Base-by-base conservation (phyloP, 331 rosid genomes). In the Pyrus hybrid region DNA sequence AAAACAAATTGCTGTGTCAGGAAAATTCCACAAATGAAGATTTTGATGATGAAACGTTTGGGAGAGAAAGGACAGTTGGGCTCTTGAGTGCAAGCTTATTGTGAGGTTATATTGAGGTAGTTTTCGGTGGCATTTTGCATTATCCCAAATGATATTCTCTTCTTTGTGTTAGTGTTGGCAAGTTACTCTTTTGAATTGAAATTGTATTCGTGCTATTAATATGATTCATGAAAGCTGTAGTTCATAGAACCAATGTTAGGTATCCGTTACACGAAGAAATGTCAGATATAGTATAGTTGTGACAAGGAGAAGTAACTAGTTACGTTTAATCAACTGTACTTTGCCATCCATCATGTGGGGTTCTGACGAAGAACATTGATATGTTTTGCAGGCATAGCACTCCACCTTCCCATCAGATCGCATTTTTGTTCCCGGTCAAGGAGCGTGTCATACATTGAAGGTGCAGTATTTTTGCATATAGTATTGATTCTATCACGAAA, bases 11-110 rank as follows among this genome's bases (percentile, higher is more conserved):
- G 82, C 72, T 95, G 57, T 92, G 99, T 82, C 99, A 92, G 87
- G 98, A 95, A 81, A 91, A 92, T 76, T 92, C 97, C 54, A 88
- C 88, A 67, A 91, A 91, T 80, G 97, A 92, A 88, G 98, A 89
- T 81, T 91, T 89, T 80, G 99, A 83, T 43, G 97, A 92, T 62
- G 97, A 91, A 75, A 70, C 96, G 57, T 95, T 92, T 75, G 96
- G 87, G 60, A 77, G 88, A 85, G 97, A 95, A 68, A 81, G 87
- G 81, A 85, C 98, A 2, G 88, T 86, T 75, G 92, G 83, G 68
- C 83, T 89, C 72, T 70, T 87, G 69, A 86, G 89, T 85, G 88
- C 91, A 66, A 84, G 90, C 90, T 71, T 86, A 58, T 80, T 78
- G 70, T 88, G 85, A 89, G 83, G 85, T 79, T 62, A 70, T 73